Evolutionary conservation across 2,329 filamentous ascomycete genomes (phyloP).

Genomic region (Cytospora mali): DNA sequence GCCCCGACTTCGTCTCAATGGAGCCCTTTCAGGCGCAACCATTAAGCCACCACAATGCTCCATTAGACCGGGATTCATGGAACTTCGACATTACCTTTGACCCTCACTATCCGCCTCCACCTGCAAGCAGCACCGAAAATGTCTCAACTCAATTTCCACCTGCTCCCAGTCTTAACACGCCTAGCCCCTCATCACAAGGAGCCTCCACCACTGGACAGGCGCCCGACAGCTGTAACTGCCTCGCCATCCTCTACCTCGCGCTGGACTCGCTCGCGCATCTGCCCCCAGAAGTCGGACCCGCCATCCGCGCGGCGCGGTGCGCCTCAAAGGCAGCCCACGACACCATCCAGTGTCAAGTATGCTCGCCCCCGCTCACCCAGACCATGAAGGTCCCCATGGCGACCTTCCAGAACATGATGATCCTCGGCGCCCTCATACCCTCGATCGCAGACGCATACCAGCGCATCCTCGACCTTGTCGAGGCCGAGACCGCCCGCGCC

Average conservation of each 20-base stretch:
- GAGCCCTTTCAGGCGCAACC: slow-evolving; percentile 18
- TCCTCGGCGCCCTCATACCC: slow-evolving; percentile 59
- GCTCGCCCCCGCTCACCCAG: slow-evolving; percentile 43
- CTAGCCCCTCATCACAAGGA: slow-evolving; percentile 22
- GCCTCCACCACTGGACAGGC: slow-evolving; percentile 14
- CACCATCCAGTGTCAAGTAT: slow-evolving; percentile 53
- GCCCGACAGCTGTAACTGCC: slow-evolving; percentile 47
- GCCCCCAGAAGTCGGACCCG: slow-evolving; percentile 47
- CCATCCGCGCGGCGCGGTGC: slow-evolving; percentile 51
- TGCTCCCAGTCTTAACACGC: slow-evolving; percentile 10
- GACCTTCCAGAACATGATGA: slow-evolving; percentile 60
- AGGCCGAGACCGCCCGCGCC: slow-evolving; percentile 52
- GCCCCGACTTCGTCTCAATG: slow-evolving; percentile 31
- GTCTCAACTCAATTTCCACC: background rate
- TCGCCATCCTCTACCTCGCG: slow-evolving; percentile 52
- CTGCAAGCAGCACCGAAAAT: background rate
- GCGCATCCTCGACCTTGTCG: slow-evolving; percentile 56
- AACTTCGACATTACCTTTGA: slow-evolving; percentile 12
- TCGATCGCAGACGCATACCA: slow-evolving; percentile 61
- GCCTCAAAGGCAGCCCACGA: slow-evolving; percentile 54
- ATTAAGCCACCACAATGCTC: slow-evolving; percentile 13
- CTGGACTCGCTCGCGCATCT: slow-evolving; percentile 53
- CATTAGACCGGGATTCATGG: slow-evolving; percentile 1
- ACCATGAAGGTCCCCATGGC: slow-evolving; percentile 45
- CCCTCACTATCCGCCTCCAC: background rate